Percentiles rank a stretch among this genome's conserved stretches.
These are phyloP conservation scores for Fusarium humuli DNA, from an alignment of 2,329 filamentous ascomycete species.

Conservation along the genomic window DNA sequence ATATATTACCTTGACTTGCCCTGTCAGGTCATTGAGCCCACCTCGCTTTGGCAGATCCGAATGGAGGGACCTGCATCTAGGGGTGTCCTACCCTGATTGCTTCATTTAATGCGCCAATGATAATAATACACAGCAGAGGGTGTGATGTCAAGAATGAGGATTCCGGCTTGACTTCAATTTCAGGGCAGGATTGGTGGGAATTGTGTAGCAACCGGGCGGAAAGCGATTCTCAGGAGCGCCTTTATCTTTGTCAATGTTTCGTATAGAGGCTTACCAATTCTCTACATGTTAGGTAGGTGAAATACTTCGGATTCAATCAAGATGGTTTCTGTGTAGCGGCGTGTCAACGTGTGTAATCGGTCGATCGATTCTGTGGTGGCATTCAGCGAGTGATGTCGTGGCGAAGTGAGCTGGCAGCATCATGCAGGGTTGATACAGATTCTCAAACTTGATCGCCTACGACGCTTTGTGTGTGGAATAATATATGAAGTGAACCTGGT, in stretches of 20 bases:
- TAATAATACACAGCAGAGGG: no score
- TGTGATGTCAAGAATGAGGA: no score
- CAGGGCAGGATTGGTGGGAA: background rate
- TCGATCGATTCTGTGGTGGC: no score
- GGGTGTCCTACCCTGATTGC: background rate
- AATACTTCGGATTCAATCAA: background rate
- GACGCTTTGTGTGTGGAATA: no score
- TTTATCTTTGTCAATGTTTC: no score
- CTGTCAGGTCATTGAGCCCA: constrained; percentile 9
- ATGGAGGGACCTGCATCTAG: background rate
- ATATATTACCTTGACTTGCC: constrained; percentile 9
- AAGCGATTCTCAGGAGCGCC: background rate
- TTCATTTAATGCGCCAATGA: background rate
- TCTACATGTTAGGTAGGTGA: background rate
- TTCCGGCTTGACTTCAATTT: background rate
- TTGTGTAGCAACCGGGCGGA: background rate
- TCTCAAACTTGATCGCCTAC: no score
- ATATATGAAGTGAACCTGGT: no score
- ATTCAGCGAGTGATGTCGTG: no score
- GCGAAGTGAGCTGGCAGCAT: no score
- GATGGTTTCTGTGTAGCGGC: no score
- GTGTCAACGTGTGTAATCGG: no score
- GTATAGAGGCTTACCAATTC: background rate
- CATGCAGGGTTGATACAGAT: no score
- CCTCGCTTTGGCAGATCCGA: constrained; percentile 14